Evolutionary conservation across 2,329 filamentous ascomycete genomes (phyloP).

Genomic region (Penicillium aurantiogriseum): DNA sequence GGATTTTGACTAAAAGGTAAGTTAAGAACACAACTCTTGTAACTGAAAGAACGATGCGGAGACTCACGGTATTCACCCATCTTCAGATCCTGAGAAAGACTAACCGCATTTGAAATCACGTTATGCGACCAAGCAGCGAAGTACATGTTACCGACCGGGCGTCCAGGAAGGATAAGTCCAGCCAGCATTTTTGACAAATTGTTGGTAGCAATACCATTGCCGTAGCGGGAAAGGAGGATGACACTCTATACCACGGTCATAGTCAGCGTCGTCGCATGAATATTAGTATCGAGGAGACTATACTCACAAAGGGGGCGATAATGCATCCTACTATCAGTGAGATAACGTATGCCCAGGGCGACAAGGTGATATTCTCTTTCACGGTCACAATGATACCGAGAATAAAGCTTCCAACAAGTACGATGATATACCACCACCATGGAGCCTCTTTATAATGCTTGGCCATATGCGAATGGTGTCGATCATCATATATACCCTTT

Average conservation of each 20-base stretch:
- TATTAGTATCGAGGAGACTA: neutral
- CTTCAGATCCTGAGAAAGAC: conserved; percentile 55
- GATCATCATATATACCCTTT: conserved; percentile 48
- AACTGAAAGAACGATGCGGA: conserved; percentile 15
- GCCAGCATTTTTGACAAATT: conserved; percentile 59
- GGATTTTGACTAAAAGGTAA: conserved; percentile 45
- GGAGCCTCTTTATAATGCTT: conserved; percentile 53
- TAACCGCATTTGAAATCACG: conserved; percentile 53
- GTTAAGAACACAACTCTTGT: conserved; percentile 5
- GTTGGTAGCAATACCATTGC: conserved; percentile 59
- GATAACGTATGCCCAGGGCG: conserved; percentile 36
- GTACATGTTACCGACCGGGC: conserved; percentile 58
- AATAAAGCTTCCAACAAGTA: conserved; percentile 32
- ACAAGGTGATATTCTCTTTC: conserved; percentile 33
- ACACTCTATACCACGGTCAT: conserved; percentile 42
- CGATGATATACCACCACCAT: conserved; percentile 36
- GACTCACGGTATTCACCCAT: conserved; percentile 57
- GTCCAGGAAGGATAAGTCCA: conserved; percentile 52
- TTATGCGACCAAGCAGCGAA: conserved; percentile 60
- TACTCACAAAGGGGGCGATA: conserved; percentile 26
- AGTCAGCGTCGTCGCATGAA: neutral
- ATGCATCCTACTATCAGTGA: conserved; percentile 30
- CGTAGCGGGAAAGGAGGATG: conserved; percentile 53
- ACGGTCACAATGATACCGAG: conserved; percentile 29
- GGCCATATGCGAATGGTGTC: conserved; percentile 54